phyloP scores from a whole-genome alignment of 768 basidiomycete genomes.

The Gloeophyllum trabeum region DNA sequence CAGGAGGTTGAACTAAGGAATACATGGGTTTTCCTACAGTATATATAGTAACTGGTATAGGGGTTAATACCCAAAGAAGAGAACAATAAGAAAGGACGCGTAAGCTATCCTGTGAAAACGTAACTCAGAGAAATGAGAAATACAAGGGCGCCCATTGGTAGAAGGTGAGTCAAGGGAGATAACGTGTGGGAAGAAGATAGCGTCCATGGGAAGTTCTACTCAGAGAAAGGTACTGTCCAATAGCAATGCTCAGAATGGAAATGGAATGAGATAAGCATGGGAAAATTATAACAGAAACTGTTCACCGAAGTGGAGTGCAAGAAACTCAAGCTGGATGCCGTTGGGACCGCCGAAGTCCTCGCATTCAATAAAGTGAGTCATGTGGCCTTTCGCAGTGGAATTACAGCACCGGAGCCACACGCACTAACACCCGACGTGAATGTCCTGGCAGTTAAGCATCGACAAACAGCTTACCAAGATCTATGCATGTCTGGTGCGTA shows the following conservation, averaged over 20 bases:
- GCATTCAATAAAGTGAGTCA: not conserved
- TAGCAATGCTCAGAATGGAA: not conserved
- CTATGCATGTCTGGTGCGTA: not conserved
- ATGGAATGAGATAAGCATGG: not conserved
- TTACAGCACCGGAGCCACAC: too few relatives aligned
- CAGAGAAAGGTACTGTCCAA: too few relatives aligned
- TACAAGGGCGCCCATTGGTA: not conserved
- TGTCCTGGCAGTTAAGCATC: not conserved
- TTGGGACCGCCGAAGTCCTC: not conserved
- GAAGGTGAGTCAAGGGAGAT: not conserved
- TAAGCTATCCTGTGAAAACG: not conserved
- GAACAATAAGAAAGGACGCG: too few relatives aligned
- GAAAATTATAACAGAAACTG: not conserved
- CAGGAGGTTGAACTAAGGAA: too few relatives aligned
- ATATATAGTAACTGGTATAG: too few relatives aligned
- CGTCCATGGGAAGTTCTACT: too few relatives aligned
- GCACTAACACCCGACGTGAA: too few relatives aligned
- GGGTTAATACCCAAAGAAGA: too few relatives aligned
- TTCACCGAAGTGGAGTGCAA: not conserved
- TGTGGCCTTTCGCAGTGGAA: not conserved
- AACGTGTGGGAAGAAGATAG: not conserved
- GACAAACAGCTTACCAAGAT: not conserved
- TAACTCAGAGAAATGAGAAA: not conserved
- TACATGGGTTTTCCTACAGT: too few relatives aligned
- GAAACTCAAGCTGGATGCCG: not conserved